Base-by-base conservation (phyloP, 2,329 filamentous ascomycete genomes). In the Pseudogymnoascus pannorum region DNA sequence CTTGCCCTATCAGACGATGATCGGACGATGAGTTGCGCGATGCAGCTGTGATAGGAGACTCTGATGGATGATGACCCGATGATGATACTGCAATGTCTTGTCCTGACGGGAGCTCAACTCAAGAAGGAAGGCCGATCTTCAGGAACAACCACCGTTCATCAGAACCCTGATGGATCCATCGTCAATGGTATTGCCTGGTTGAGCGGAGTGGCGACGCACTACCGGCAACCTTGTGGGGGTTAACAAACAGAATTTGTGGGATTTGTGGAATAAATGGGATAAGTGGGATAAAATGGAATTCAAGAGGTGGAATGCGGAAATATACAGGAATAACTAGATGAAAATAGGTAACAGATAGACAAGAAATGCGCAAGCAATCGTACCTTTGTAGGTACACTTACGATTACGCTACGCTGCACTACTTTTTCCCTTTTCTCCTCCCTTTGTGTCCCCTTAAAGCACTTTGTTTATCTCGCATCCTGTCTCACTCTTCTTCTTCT, bases 381-480 rank as follows among this genome's bases (percentile, higher is more conserved):
- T 54, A 54, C 48, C 48, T 54, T 54, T 31, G 48, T 54, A 54
- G 48, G 48, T 54, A 18, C 48, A 31, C 7, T 9, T 9, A 31
- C 29, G 29, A 31, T 31, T 9, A 31, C 29, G 31, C 48, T 54
- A 54, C 48, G 48, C 26, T 31, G 26, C 26, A 54, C 48, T 2
- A 54, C 26, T 14, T 54, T 54, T 54, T 12, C 11, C 48, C 5
- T 7, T 54, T 18, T 51, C 44, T 44, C 24, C 22, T 31, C 7
- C 29, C 9, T 54, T 54, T 54, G 48, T 20, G 48, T 54, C 48
- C 48, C 48, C 48, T 54, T 54, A 31, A 54, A 54, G 48, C 26
- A 54, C 16, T 54, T 54, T 54, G 48, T 54, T 54, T 54, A 54
- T 22, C 48, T 54, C 26, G 14, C 48, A 54, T 20, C 26, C 11